These are phyloP conservation scores for Aspergillus olivimuriae DNA, from an alignment of 495 filamentous ascomycete genomes.

Conservation along the genomic window DNA sequence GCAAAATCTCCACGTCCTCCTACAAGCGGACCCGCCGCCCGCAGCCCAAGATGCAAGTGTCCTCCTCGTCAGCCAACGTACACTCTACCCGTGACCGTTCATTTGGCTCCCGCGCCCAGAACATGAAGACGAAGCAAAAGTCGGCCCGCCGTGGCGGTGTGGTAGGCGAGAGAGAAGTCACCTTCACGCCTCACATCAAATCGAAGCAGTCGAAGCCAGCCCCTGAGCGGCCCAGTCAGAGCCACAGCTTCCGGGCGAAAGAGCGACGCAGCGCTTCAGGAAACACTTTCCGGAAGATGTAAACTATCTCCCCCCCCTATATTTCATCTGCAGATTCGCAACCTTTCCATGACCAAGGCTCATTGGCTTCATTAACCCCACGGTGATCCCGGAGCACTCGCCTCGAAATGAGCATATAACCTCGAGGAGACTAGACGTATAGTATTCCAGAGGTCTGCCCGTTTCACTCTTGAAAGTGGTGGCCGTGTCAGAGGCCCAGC, in stretches of 20 bases:
- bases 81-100: constrained; percentile 47
- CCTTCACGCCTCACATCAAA: constrained; percentile 66
- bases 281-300: constrained; percentile 49
- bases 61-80: constrained; percentile 42
- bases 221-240: constrained; percentile 24
- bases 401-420: too few relatives aligned
- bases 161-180: constrained; percentile 79
- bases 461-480: too few relatives aligned
- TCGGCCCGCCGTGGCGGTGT: constrained; percentile 47
- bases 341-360: too few relatives aligned
- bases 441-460: too few relatives aligned
- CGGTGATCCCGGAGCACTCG: too few relatives aligned
- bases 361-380: too few relatives aligned
- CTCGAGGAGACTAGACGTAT: too few relatives aligned
- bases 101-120: constrained; percentile 63
- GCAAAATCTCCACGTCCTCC: constrained; percentile 55
- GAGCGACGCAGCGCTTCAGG: constrained; percentile 47
- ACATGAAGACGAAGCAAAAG: constrained; percentile 40
- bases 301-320: constrained; percentile 8
- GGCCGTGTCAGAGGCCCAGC: too few relatives aligned
- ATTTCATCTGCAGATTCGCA: background rate
- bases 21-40: constrained; percentile 45
- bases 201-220: constrained; percentile 35
- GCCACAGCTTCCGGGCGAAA: constrained; percentile 30
- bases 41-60: constrained; percentile 52